A percentile compares a stretch with the other conserved stretches of the same genome.
phyloP scores from a whole-genome alignment of 768 basidiomycete genomes.

The Mycena belliarum region DNA sequence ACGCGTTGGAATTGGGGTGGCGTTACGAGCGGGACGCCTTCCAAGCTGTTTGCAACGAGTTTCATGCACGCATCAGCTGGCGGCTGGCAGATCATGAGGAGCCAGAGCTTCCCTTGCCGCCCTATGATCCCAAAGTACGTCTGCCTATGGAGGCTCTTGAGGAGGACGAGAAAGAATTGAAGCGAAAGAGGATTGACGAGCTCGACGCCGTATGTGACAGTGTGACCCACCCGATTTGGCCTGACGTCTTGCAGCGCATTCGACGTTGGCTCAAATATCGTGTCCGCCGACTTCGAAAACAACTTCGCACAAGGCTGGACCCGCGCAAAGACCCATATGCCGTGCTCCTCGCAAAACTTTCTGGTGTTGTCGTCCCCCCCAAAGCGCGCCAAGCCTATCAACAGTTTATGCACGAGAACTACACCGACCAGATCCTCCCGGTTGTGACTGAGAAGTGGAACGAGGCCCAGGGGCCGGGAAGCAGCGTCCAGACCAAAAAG shows the following conservation, averaged over 20 bases:
- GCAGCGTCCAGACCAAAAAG: not conserved
- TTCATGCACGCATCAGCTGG: slow-evolving; percentile 1
- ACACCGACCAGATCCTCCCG: not conserved
- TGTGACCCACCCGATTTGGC: not conserved
- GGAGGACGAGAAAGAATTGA: not conserved
- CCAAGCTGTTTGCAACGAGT: not conserved
- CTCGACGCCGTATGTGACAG: not conserved
- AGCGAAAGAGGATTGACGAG: not conserved
- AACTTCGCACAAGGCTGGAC: not conserved
- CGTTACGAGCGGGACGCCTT: not conserved
- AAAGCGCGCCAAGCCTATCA: not conserved
- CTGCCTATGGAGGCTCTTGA: not conserved
- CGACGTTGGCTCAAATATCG: slow-evolving; percentile 7
- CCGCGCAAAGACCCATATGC: not conserved
- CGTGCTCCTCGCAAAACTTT: not conserved
- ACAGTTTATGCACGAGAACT: not conserved
- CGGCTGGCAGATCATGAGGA: not conserved
- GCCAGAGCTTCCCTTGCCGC: not conserved
- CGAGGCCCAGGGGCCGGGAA: not conserved
- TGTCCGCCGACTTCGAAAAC: not conserved
- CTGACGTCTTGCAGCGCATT: slow-evolving; percentile 1
- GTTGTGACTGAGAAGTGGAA: not conserved
- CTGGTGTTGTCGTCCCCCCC: not conserved
- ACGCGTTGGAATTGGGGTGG: not conserved
- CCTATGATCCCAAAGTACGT: not conserved